Evolutionary conservation across 2,329 filamentous ascomycete species (phyloP).

Genomic region (Dryadomyces quercivorus): DNA sequence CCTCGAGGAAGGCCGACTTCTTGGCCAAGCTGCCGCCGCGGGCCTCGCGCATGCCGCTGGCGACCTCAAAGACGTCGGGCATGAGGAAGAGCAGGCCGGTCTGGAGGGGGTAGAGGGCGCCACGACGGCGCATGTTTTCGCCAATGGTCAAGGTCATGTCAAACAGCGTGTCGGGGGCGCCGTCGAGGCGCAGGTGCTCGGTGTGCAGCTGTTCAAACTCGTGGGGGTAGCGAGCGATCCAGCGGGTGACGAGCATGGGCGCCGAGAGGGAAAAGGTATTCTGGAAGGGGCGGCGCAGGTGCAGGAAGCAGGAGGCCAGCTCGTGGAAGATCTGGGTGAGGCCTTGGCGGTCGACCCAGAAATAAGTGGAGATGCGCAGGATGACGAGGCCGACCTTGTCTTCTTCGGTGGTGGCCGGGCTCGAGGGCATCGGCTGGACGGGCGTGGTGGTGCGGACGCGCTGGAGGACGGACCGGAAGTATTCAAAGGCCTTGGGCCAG

Average conservation of each 20-base stretch:
- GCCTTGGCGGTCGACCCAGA: conserved; percentile 53
- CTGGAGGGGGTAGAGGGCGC: conserved; percentile 49
- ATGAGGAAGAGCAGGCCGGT: conserved; percentile 49
- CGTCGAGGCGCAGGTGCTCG: conserved; percentile 48
- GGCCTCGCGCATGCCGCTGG: conserved; percentile 52
- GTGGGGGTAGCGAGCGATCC: conserved; percentile 51
- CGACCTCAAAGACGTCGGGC: conserved; percentile 58
- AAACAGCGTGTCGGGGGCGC: conserved; percentile 53
- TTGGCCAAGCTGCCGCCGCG: conserved; percentile 52
- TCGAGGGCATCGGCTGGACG: conserved; percentile 26
- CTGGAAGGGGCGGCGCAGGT: conserved; percentile 52
- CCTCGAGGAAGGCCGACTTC: conserved; percentile 53
- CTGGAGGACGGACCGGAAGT: conserved; percentile 40
- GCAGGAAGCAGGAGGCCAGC: conserved; percentile 53
- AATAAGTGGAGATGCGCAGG: conserved; percentile 47
- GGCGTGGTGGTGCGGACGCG: conserved; percentile 32
- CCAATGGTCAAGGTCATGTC: conserved; percentile 54
- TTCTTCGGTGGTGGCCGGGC: conserved; percentile 29
- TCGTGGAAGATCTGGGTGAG: conserved; percentile 52
- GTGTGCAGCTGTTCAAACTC: conserved; percentile 55
- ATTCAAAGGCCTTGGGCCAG: conserved; percentile 48
- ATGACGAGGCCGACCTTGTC: conserved; percentile 40
- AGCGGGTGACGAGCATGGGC: conserved; percentile 51
- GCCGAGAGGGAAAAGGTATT: conserved; percentile 49
- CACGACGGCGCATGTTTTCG: conserved; percentile 43